phyloP scores from a whole-genome alignment of 257 asterid genomes.

The Salvia splendens region DNA sequence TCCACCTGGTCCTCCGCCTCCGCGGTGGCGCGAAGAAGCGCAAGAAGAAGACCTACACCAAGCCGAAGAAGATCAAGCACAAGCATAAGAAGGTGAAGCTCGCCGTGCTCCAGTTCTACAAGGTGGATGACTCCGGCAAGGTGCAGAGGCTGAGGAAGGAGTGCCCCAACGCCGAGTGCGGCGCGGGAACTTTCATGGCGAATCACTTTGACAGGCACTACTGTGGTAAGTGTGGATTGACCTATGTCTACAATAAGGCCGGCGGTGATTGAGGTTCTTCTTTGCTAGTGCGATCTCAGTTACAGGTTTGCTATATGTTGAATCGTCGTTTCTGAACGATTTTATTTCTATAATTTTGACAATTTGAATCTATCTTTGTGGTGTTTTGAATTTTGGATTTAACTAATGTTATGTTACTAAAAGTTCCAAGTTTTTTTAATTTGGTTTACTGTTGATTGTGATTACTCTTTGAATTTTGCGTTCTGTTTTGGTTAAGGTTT shows the following conservation, averaged over 20 bases:
- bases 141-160: conserved; percentile 77
- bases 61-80: conserved; percentile 77
- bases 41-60: conserved; percentile 78
- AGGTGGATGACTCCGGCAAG: conserved; percentile 69
- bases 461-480: neutral
- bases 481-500: neutral
- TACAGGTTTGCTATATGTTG: neutral
- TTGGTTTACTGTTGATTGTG: conserved; percentile 1
- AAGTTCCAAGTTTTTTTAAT: conserved; percentile 6
- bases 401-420: no score
- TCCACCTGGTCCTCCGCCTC: conserved; percentile 66
- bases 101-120: conserved; percentile 62
- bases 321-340: conserved; percentile 24
- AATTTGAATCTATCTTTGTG: conserved; percentile 13
- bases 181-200: conserved; percentile 75
- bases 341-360: conserved; percentile 13
- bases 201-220: conserved; percentile 72
- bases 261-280: conserved; percentile 45
- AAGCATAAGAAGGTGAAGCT: conserved; percentile 75
- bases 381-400: neutral
- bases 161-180: conserved; percentile 74
- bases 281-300: neutral
- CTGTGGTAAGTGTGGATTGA: conserved; percentile 75
- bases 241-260: conserved; percentile 71
- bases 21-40: conserved; percentile 81